Evolutionary conservation across 148 eudicot genomes (phyloP).

Genomic region (Cornus suecica): DNA sequence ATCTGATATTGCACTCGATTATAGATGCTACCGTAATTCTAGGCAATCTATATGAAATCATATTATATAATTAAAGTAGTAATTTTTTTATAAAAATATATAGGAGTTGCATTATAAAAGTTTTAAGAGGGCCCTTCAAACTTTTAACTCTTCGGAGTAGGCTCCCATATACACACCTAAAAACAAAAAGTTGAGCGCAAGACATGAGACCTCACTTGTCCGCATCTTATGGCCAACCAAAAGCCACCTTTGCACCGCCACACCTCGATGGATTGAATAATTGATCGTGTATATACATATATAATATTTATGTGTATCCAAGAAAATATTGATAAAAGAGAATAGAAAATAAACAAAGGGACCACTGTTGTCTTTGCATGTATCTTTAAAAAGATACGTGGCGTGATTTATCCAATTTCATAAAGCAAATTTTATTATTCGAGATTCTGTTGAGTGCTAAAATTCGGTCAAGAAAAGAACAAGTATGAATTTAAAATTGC

Average conservation of each 20-base stretch:
- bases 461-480: too few relatives aligned
- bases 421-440: too few relatives aligned
- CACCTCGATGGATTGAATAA: background rate
- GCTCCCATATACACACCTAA: background rate
- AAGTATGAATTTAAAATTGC: too few relatives aligned
- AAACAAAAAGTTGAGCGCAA: background rate
- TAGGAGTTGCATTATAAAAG: background rate
- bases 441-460: too few relatives aligned
- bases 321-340: background rate
- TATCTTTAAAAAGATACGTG: too few relatives aligned
- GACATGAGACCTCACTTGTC: background rate
- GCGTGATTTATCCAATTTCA: too few relatives aligned
- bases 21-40: background rate
- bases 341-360: too few relatives aligned
- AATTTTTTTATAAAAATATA: background rate
- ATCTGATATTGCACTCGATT: background rate
- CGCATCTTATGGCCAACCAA: background rate
- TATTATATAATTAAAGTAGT: background rate
- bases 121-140: background rate
- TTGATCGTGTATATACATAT: too few relatives aligned
- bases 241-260: constrained; percentile 8
- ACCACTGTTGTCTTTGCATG: too few relatives aligned
- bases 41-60: background rate
- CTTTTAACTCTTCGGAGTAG: background rate
- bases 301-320: too few relatives aligned